Evolutionary conservation across 352 stramenopile species (phyloP).

Genomic region (Pythium graminicola): DNA sequence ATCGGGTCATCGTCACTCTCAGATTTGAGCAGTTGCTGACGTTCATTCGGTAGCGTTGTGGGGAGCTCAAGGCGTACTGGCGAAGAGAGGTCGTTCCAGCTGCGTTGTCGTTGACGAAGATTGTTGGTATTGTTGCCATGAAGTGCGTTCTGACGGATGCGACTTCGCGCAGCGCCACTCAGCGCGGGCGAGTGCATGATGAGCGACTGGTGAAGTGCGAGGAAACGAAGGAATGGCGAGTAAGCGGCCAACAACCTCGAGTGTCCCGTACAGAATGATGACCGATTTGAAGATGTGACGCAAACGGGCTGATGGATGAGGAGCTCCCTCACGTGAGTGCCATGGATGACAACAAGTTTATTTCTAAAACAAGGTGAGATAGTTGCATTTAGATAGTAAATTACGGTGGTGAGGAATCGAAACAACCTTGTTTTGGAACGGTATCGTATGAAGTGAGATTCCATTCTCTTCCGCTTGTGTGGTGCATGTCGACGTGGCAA

Average conservation of each 20-base stretch:
- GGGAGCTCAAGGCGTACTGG: conserved; percentile 8
- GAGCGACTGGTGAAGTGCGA: background rate
- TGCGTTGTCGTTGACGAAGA: conserved; percentile 6
- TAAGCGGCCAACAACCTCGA: background rate
- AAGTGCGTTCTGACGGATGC: conserved; percentile 15
- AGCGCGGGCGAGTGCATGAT: conserved; percentile 49
- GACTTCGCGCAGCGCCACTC: conserved; percentile 44
- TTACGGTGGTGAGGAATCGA: background rate
- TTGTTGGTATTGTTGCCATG: no score
- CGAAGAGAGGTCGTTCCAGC: conserved; percentile 18
- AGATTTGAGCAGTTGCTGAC: conserved; percentile 9
- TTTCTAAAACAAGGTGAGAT: conserved; percentile 1
- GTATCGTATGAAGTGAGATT: background rate
- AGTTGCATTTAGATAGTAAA: background rate
- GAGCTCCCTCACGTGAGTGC: background rate
- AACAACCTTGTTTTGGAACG: background rate
- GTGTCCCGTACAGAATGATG: conserved; percentile 1
- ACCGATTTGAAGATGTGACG: background rate
- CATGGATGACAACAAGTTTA: background rate
- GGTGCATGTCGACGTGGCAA: no score
- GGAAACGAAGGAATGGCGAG: background rate
- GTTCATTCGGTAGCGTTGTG: conserved; percentile 4
- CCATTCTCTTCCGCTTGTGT: no score
- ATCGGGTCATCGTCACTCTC: conserved; percentile 8
- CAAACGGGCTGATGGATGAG: background rate